A percentile compares a stretch with the other conserved stretches of the same genome.
Evolutionary conservation across 768 basidiomycete species (phyloP).

Genomic region (Termitomyces sp.): DNA sequence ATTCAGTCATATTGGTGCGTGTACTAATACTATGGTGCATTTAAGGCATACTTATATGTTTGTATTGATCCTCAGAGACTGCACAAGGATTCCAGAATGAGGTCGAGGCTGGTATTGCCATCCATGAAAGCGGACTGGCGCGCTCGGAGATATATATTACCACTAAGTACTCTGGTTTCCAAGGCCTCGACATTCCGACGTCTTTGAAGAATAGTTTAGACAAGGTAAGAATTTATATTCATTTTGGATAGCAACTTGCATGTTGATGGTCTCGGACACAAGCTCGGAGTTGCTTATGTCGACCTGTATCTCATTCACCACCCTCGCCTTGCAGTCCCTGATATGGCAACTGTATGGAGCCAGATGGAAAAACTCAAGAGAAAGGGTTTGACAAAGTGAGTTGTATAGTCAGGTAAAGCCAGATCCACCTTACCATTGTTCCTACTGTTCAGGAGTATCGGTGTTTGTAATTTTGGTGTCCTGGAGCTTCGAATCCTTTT

Average conservation of each 20-base stretch:
- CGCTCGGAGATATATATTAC: slow-evolving; percentile 49
- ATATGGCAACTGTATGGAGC: slow-evolving; percentile 44
- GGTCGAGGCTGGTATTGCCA: slow-evolving; percentile 35
- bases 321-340: slow-evolving; percentile 29
- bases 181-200: slow-evolving; percentile 17
- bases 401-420: background rate
- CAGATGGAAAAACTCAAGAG: slow-evolving; percentile 53
- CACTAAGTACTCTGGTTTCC: slow-evolving; percentile 41
- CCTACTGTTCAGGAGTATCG: slow-evolving; percentile 26
- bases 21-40: background rate
- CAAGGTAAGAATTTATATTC: slow-evolving; percentile 38
- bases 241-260: background rate
- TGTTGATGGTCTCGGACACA: slow-evolving; percentile 3
- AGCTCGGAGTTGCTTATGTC: slow-evolving; percentile 60
- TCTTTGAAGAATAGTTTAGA: slow-evolving; percentile 43
- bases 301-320: slow-evolving; percentile 72
- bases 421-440: background rate
- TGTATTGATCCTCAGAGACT: slow-evolving; percentile 41
- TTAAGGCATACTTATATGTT: background rate
- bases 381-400: slow-evolving; percentile 39
- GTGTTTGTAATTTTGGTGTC: slow-evolving; percentile 66
- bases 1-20: slow-evolving; percentile 59
- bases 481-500: slow-evolving; percentile 49
- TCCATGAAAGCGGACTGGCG: slow-evolving; percentile 42
- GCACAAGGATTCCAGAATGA: slow-evolving; percentile 52